Evolutionary conservation across 2,329 filamentous ascomycete species (phyloP), one percentile per base, ranked within the genome.

Genomic region (Aspergillus neotritici): DNA sequence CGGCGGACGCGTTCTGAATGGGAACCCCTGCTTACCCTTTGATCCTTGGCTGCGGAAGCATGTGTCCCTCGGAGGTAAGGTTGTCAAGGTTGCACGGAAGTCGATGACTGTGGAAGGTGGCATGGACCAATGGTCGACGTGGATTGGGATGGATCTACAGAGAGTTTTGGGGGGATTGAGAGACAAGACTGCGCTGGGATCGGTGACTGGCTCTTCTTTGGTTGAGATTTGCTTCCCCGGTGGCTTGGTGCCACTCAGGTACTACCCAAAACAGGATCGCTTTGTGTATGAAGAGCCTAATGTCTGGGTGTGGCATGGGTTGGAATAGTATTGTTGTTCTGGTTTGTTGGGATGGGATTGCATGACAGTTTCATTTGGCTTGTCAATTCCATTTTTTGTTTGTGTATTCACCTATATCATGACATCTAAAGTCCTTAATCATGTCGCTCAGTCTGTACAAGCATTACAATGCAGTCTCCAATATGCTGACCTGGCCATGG

Each of bases 31-130:
- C 21, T 25, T 25, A 25, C 21, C 34, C 2, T 44, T 44, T 29
- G 37, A 44, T 21, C 37, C 42, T 9, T 44, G 42, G 37, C 25
- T 44, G 11, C 42, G 42, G 21, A 44, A 44, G 21, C 37, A 44
- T 31, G 9, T 44, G 5, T 13, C 5, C 8, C 31, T 44, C 3
- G 41, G 36, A 10, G 42, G 16, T 10, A 7, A 30, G 14, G 6
- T 36, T 30, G 30, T 44, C 17, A 44, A 40, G 15, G 31, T 44
- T 7, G 42, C 42, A 6, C 13, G 7, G 8, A 9, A 17, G 2
- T 35, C 37, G 28, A 44, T 44, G 42, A 1, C 34, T 4, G 21
- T 41, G 13, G 6, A 11, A 25, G 37, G 31, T 3, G 36, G 15
- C 11, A n/a, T 34, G n/a, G 4, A 16, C 10, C 16, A 40, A 10